Evolutionary conservation across 768 basidiomycete species (phyloP), one percentile per base, ranked within the genome.

Genomic region (Leccinum olivaceopallidum): DNA sequence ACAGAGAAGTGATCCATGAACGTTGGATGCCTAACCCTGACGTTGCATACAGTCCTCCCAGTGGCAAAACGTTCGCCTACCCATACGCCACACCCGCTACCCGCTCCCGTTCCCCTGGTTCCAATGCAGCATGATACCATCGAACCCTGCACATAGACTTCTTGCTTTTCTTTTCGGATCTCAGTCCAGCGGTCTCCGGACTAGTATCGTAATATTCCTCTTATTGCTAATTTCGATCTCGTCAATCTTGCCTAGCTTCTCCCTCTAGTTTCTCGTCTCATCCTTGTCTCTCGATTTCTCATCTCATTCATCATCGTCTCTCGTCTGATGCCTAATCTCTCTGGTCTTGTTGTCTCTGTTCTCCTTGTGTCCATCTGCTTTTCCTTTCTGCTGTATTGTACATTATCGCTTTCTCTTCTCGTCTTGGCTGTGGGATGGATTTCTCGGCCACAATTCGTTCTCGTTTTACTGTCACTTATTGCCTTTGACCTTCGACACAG

Each of bases 21-120:
- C 81, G 85, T 62, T 89, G 88, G 88, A 76, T 88, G 50, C 88
- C 88, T 14, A 79, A 81, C 32, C 67, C 72, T 44, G 71, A 74
- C 24, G 36, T 74, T 56, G 73, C 73, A 39, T 72, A 73, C 56
- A 73, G 78, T 47, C 78, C 78, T 8, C 78, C 76, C 20, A 71
- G 67, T 4, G 72, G 78, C 32, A 74, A 72, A 50, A 37, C 69
- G 3, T 58, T 69, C 37, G 66, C 69, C 42, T 69, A 72, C 50
- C 69, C 66, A 4, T 75, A 67, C 59, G 67, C 65, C 54, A 64
- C 69, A 18, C 64, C 65, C 1, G 64, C 64, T 14, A 8, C 64
- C 36, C 70, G 67, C 60, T 71, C 74, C 58, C 72, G 69, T 63
- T 69, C 70, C 20, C 66, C 75, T 37, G 68, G 75, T 62, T 67